Conservation (phyloP, 2,329 filamentous ascomycete genomes). For the Alternaria sp. region DNA sequence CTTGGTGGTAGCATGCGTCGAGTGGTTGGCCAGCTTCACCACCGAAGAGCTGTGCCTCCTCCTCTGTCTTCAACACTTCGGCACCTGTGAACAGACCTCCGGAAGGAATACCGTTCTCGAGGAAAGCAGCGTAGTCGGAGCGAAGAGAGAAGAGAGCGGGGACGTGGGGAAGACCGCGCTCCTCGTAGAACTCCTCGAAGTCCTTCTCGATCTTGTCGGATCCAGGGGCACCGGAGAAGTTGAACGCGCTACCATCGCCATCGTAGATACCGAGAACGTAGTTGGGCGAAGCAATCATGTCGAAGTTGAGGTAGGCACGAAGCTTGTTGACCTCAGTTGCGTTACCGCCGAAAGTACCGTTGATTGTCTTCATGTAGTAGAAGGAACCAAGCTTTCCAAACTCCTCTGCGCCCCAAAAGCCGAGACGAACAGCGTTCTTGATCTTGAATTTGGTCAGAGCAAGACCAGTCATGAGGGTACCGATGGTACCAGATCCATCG, state of each 20-base stretch:
- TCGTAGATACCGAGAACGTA: slow-evolving; percentile 53
- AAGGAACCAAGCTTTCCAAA: slow-evolving; percentile 52
- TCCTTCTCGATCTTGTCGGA: slow-evolving; percentile 49
- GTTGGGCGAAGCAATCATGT: slow-evolving; percentile 55
- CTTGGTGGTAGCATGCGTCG: slow-evolving; percentile 51
- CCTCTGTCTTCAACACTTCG: slow-evolving; percentile 51
- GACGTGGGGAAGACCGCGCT: slow-evolving; percentile 42
- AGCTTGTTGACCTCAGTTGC: slow-evolving; percentile 49
- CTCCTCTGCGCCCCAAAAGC: slow-evolving; percentile 54
- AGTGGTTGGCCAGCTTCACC: slow-evolving; percentile 50
- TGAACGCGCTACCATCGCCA: slow-evolving; percentile 50
- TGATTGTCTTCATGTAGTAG: slow-evolving; percentile 51
- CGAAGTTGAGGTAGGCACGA: slow-evolving; percentile 55
- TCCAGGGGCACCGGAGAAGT: slow-evolving; percentile 49
- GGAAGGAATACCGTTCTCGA: slow-evolving; percentile 51
- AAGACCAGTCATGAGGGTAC: slow-evolving; percentile 50
- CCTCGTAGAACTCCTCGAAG: slow-evolving; percentile 49
- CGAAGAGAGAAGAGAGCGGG: slow-evolving; percentile 51
- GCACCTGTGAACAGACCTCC: slow-evolving; percentile 54
- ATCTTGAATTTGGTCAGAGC: slow-evolving; percentile 51
- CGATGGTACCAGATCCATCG: slow-evolving; percentile 53
- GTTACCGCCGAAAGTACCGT: slow-evolving; percentile 42
- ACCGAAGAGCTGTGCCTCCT: slow-evolving; percentile 49
- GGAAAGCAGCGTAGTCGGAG: slow-evolving; percentile 54
- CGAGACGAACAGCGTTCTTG: slow-evolving; percentile 53